Base-by-base conservation (phyloP, 306 rosid genomes). In the Glycine latifolia region DNA sequence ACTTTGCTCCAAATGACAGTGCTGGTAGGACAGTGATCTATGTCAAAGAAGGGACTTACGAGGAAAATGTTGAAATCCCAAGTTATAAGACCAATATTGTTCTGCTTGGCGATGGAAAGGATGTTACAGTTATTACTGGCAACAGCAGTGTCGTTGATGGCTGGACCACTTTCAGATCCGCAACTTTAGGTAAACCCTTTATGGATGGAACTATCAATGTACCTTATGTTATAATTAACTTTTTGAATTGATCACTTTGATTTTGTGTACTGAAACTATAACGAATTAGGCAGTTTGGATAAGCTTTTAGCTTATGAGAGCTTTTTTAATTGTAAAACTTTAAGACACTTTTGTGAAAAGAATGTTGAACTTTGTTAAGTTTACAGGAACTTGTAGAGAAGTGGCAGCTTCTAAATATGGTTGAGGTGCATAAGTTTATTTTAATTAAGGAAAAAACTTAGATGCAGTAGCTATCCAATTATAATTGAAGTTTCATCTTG, bases 131-230 rank as follows among this genome's bases (percentile, higher is more conserved):
- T 85, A 82, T 93, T 16, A 86, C 92, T 46, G 92, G 92, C 6
- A 75, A 53, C 78, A 89, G 97, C 77, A 93, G 90, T 71, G 79
- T 47, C 0, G 81, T 1, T 48, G 91, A 83, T 76, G 90, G 89
- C 15, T 91, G 97, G 97, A 91, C 97, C 85, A 86, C 93, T 50
- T 93, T 87, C 91, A 87, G 94, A 82, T 93, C 97, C 79, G 94
- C 94, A 72, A 93, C 97, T 55, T 61, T 91, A 12, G 97, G 97
- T 91, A 5, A 41, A 67, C 16, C 67, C 76, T 71, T 71, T 33
- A 12, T 62, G 67, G 67, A 41, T 71, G 35, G 65, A 49, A 67
- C 26, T 37, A 14, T 33, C 46, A 26, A 26, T 1, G 31, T 68
- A 52, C 15, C 12, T 11, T 3, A 12, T 37, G 43, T 12, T 35